Evolutionary conservation across 2,329 filamentous ascomycete genomes (phyloP).

Genomic region (Neonectria hederae): DNA sequence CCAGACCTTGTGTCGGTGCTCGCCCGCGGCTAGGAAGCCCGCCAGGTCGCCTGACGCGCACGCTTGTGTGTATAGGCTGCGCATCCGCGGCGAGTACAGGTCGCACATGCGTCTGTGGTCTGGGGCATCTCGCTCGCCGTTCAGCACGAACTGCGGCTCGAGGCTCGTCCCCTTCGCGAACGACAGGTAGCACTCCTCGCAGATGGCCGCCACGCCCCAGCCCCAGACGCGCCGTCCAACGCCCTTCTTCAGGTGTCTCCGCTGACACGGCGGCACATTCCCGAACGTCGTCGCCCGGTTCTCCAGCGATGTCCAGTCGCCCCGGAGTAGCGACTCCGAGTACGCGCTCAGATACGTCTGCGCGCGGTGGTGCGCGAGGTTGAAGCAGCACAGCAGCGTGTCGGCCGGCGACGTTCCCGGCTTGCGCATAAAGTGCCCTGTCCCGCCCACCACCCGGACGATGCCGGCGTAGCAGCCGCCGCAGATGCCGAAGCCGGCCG

Average conservation of each 20-base stretch:
- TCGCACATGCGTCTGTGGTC: conserved; percentile 46
- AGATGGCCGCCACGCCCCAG: conserved; percentile 49
- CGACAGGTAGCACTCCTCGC: conserved; percentile 49
- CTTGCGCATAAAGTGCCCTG: conserved; percentile 43
- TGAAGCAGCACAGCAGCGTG: conserved; percentile 48
- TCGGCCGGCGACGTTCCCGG: conserved; percentile 23
- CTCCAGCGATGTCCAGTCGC: conserved; percentile 38
- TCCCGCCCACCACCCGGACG: conserved; percentile 44
- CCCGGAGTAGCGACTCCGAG: conserved; percentile 43
- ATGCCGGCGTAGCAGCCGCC: conserved; percentile 48
- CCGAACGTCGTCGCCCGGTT: conserved; percentile 44
- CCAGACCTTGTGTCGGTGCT: conserved; percentile 44
- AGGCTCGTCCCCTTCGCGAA: conserved; percentile 44
- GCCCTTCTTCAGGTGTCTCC: conserved; percentile 22
- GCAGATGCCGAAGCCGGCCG: conserved; percentile 48
- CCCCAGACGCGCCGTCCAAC: conserved; percentile 47
- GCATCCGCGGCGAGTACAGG: conserved; percentile 51
- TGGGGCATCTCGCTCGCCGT: conserved; percentile 28
- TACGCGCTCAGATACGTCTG: conserved; percentile 35
- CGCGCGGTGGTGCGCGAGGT: conserved; percentile 43
- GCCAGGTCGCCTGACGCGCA: conserved; percentile 38
- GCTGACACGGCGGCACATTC: conserved; percentile 41
- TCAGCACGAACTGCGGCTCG: conserved; percentile 43
- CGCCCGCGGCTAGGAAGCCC: conserved; percentile 40
- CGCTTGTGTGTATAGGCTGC: conserved; percentile 45